A percentile compares a stretch with the other conserved stretches of the same genome.
Evolutionary conservation across 2,329 filamentous ascomycete genomes (phyloP).

Genomic region (Didymellaceae sp.): DNA sequence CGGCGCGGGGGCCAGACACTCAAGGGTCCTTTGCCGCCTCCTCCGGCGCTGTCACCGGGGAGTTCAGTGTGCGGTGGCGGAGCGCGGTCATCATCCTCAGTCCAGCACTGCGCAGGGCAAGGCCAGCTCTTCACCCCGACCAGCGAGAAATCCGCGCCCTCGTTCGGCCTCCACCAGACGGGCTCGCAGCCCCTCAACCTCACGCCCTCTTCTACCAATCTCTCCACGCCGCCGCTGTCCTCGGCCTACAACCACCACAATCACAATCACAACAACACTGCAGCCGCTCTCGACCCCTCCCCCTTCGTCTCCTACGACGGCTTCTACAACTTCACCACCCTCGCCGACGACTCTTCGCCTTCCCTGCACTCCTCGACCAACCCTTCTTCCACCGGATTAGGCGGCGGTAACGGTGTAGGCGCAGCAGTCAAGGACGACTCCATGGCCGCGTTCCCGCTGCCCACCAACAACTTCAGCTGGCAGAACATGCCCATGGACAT

Average conservation of each 20-base stretch:
- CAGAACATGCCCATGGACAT: slow-evolving; percentile 51
- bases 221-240: no score
- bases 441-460: slow-evolving; percentile 41
- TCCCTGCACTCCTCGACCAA: background rate
- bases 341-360: slow-evolving; percentile 18
- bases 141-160: slow-evolving; percentile 9
- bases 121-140: slow-evolving; percentile 9
- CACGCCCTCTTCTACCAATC: slow-evolving; percentile 20
- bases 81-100: background rate
- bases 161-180: background rate
- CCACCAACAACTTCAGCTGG: slow-evolving; percentile 48
- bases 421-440: slow-evolving; percentile 37
- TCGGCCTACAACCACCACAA: slow-evolving; percentile 19
- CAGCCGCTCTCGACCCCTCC: slow-evolving; percentile 23
- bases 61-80: background rate
- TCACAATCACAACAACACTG: background rate
- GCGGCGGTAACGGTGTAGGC: background rate
- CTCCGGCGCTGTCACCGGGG: background rate
- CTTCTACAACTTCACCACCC: slow-evolving; percentile 47
- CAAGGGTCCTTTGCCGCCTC: background rate
- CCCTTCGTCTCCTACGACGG: slow-evolving; percentile 50
- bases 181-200: background rate
- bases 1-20: slow-evolving; percentile 34
- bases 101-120: no score
- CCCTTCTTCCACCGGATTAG: background rate